Evolutionary conservation across 345 rosid species (phyloP), one percentile per base, ranked within the genome.

Genomic region (Eutrema yunnanense): DNA sequence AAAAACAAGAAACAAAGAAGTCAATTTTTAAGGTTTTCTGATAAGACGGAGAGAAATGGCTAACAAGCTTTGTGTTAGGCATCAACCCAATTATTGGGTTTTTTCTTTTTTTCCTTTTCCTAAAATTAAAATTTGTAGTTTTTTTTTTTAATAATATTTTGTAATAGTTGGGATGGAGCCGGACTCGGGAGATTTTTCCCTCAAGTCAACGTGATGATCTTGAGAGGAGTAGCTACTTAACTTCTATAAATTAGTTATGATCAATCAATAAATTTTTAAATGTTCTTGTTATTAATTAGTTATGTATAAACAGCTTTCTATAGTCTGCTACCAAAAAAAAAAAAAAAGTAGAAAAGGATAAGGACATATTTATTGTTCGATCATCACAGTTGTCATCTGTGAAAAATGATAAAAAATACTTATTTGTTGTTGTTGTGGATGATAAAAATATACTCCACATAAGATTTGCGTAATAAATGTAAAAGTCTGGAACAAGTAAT

Each of bases 211-310:
- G 50, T 66, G 51, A 26, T 75, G 59, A 59, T 75, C 38, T 75
- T 75, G 70, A 75, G 74, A 69, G 70, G 70, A 62, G 49, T 52
- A 61, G 70, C 51, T 69, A 67, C n/a, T 58, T 60, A 68, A 67
- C 64, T 43, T 54, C 32, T 69, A 54, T 29, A 57, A 57, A 37
- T 52, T 30, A 5, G 14, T 75, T 53, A 61, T 61, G 63, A 53
- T 60, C 60, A 38, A 26, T 67, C 46, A 66, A 50, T 49, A 67
- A 40, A 30, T 19, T 48, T 42, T 37, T 13, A n/a, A 29, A 34
- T 63, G 32, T 22, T 44, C 5, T 2, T 69, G 9, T 13, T 26
- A 65, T 13, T 8, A 12, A 22, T 4, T 37, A 7, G 9, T 64
- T 32, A 5, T 33, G 55, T 14, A 48, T 5, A 63, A 47, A 33